phyloP scores from a whole-genome alignment of 2,329 filamentous ascomycete genomes.

The Aspergillus clavatus region DNA sequence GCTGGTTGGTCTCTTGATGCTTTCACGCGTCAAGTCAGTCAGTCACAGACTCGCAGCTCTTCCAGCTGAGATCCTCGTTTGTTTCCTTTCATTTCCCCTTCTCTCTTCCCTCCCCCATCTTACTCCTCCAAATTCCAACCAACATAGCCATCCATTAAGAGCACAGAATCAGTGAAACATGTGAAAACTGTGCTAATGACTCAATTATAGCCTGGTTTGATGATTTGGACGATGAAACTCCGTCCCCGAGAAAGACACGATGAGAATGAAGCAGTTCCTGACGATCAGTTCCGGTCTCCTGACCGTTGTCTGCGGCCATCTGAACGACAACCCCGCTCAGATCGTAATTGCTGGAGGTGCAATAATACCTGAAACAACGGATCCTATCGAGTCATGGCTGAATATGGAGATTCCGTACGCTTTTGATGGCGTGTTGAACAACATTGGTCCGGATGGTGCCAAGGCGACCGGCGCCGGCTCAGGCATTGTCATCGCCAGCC shows the following conservation, averaged over 20 bases:
- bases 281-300: neutral
- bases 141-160: neutral
- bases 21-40: neutral
- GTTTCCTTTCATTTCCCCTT: neutral
- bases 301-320: neutral
- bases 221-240: neutral
- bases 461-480: constrained; percentile 46
- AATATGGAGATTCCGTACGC: constrained; percentile 45
- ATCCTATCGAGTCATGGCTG: constrained; percentile 36
- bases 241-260: neutral
- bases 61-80: neutral
- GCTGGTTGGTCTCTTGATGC: neutral
- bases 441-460: constrained; percentile 51
- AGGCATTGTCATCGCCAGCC: constrained; percentile 54
- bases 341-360: constrained; percentile 3
- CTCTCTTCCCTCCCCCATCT: neutral
- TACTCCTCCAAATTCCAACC: too few species aligned
- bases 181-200: neutral
- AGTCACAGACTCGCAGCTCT: neutral
- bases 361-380: neutral
- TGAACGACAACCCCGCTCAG: constrained; percentile 8
- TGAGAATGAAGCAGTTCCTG: neutral
- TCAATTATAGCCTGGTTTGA: neutral
- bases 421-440: constrained; percentile 52
- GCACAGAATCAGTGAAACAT: neutral